A percentile compares a stretch with the other conserved stretches of the same genome.
Evolutionary conservation across 2,329 filamentous ascomycete genomes (phyloP).

Genomic region (Ambrosiella xylebori): DNA sequence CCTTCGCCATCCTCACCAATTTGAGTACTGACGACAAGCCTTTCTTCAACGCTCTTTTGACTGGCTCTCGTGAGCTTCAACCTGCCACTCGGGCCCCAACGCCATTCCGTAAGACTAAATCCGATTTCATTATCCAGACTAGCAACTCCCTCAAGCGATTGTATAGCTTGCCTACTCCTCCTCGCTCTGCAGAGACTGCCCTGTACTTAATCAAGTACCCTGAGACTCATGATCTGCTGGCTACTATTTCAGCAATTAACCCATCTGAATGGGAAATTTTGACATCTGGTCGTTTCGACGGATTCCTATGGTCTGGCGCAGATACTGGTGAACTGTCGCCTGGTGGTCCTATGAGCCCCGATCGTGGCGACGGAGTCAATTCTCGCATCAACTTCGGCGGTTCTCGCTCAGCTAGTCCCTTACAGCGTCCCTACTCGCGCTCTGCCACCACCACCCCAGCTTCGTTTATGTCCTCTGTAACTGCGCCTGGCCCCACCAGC

Average conservation of each 20-base stretch:
- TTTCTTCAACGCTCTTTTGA: conserved; percentile 66
- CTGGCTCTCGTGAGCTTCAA: conserved; percentile 38
- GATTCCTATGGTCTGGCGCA: conserved; percentile 85
- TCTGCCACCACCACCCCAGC: conserved; percentile 41
- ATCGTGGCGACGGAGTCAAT: conserved; percentile 15
- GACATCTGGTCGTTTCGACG: conserved; percentile 83
- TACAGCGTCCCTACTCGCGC: conserved; percentile 32
- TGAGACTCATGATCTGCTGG: conserved; percentile 66
- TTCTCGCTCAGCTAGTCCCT: conserved; percentile 25
- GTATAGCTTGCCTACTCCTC: conserved; percentile 55
- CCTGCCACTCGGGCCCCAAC: conserved; percentile 48
- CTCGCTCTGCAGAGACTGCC: conserved; percentile 71
- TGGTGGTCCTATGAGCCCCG: conserved; percentile 36
- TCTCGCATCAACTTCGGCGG: conserved; percentile 12
- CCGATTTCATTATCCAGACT: conserved; percentile 57
- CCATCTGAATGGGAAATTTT: conserved; percentile 94
- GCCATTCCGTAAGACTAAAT: conserved; percentile 45
- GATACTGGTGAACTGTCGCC: conserved; percentile 37
- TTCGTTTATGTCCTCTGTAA: conserved; percentile 41
- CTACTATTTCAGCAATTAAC: conserved; percentile 75
- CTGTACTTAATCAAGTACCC: conserved; percentile 75
- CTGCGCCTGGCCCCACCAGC: conserved; percentile 23
- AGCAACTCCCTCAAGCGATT: conserved; percentile 67
- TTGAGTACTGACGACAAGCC: conserved; percentile 59
- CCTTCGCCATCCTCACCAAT: conserved; percentile 84